Evolutionary conservation across 1,284 basidiomycete genomes (phyloP), one percentile per base, ranked within the genome.

Genomic region (Thecaphora thlaspeos): DNA sequence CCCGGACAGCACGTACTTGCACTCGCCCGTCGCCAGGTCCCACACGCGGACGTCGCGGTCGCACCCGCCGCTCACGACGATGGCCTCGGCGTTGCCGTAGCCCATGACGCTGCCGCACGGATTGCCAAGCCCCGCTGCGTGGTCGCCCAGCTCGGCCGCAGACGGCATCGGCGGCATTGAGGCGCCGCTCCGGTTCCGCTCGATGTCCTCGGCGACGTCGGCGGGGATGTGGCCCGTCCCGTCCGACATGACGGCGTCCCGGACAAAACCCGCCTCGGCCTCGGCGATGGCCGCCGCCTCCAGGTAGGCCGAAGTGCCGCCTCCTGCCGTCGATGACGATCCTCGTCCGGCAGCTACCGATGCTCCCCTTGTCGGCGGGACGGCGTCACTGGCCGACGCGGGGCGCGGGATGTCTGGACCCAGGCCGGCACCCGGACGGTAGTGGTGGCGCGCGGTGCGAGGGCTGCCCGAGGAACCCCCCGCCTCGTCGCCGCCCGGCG

Each of bases 41-140:
- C 94, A 98, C 0, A 97, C 90, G 32, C 88, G 83, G 17, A 97
- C 82, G 46, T 86, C 84, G 70, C 92, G 87, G 76, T 97, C 93
- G 71, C 92, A 95, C 7, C 91, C 92, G 1, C 90, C 92, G 55
- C 87, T 90, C n/a, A 96, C 87, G 8, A 94, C 86, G 1, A 94
- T 80, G 4, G 89, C 82, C 37, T 83, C 82, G 18, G 80, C 78
- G 63, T 85, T 83, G 2, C 86, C 86, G 83, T 85, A 88, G 2
- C 87, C 87, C 23, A 81, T 79, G 3, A 84, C 84, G 49, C 67
- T 66, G 17, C 65, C 68, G 43, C 68, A 69, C 17, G 66, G 63
- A 28, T 71, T 71, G 30, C 67, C 66, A 47, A 68, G 41, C 2
- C 66, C 66, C 2, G 53, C 40, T 12, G 58, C 61, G 26, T 68